These are phyloP conservation scores for Phytophthora parvispora DNA, from an alignment of 352 stramenopile genomes.

Conservation along the genomic window DNA sequence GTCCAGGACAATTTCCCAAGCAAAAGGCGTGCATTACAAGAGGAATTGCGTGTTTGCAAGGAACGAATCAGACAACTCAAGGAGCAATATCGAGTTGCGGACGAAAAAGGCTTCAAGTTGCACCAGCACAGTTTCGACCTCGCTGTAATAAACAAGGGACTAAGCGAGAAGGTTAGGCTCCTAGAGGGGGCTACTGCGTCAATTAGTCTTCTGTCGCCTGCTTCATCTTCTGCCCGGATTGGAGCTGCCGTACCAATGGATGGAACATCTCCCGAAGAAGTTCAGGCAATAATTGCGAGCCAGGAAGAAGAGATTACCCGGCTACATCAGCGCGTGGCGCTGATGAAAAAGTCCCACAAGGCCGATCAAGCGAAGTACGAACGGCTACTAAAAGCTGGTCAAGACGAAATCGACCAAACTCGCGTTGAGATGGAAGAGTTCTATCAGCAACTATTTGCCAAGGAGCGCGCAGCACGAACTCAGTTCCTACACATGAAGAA, in stretches of 20 bases:
- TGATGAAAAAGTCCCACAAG: constrained; percentile 74
- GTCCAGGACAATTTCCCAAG: constrained; percentile 57
- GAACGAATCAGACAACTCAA: constrained; percentile 71
- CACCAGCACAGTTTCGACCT: constrained; percentile 75
- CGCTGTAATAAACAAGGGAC: constrained; percentile 59
- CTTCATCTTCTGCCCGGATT: constrained; percentile 1
- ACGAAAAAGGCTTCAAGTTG: constrained; percentile 55
- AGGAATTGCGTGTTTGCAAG: constrained; percentile 75
- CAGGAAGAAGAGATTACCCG: constrained; percentile 77
- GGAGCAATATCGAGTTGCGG: constrained; percentile 52
- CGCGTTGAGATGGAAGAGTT: constrained; percentile 59
- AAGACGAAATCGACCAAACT: constrained; percentile 59
- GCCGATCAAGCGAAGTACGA: constrained; percentile 65
- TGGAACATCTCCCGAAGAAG: constrained; percentile 27
- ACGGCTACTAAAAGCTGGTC: constrained; percentile 43
- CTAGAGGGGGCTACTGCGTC: constrained; percentile 40
- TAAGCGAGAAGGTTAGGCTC: constrained; percentile 54
- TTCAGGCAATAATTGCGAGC: constrained; percentile 58
- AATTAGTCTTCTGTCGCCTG: constrained; percentile 6
- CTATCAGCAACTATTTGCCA: constrained; percentile 55
- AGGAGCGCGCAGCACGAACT: constrained; percentile 68
- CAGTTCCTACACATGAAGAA: constrained; percentile 83
- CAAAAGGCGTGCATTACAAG: constrained; percentile 57
- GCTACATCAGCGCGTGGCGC: constrained; percentile 62
- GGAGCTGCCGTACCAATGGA: constrained; percentile 2